phyloP scores from a whole-genome alignment of 768 basidiomycete species.

The Coprinellus aureogranulatus region DNA sequence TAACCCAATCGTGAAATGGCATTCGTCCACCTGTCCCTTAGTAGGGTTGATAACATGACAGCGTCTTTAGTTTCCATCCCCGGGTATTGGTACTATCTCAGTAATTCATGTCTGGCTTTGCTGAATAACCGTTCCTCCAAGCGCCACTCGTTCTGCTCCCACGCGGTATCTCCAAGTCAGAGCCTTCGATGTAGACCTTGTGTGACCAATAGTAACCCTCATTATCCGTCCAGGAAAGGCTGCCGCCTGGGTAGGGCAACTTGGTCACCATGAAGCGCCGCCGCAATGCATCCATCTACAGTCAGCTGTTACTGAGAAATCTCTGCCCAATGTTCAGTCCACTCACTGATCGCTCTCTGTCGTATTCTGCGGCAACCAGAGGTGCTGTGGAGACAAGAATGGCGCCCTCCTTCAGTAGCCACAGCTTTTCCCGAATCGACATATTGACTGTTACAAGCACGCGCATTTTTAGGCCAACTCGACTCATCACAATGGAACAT shows the following conservation, averaged over 20 bases:
- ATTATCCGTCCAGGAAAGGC: conserved; percentile 77
- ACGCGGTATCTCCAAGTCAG: too few relatives aligned
- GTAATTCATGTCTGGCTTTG: too few relatives aligned
- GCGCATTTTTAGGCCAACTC: conserved; percentile 6
- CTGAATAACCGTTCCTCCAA: too few relatives aligned
- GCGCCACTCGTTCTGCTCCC: too few relatives aligned
- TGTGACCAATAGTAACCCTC: conserved; percentile 75
- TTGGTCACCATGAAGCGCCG: conserved; percentile 73
- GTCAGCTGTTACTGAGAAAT: conserved; percentile 5
- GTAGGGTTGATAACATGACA: too few relatives aligned
- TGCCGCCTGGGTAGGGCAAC: conserved; percentile 63
- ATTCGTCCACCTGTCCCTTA: too few relatives aligned
- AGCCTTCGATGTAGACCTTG: conserved; percentile 73
- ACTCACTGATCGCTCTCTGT: conserved; percentile 79
- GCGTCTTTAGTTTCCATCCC: too few relatives aligned
- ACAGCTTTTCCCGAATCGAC: conserved; percentile 79
- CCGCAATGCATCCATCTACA: conserved; percentile 65
- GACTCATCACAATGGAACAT: neutral
- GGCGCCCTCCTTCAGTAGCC: conserved; percentile 92
- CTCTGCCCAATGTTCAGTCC: conserved; percentile 19
- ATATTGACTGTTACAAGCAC: conserved; percentile 68
- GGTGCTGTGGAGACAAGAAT: conserved; percentile 86
- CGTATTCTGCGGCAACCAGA: conserved; percentile 71
- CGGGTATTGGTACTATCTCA: too few relatives aligned
- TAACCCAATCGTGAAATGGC: too few relatives aligned